These are phyloP conservation scores for Gynostemma pentaphyllum DNA, from an alignment of 306 rosid genomes.

Conservation along the genomic window DNA sequence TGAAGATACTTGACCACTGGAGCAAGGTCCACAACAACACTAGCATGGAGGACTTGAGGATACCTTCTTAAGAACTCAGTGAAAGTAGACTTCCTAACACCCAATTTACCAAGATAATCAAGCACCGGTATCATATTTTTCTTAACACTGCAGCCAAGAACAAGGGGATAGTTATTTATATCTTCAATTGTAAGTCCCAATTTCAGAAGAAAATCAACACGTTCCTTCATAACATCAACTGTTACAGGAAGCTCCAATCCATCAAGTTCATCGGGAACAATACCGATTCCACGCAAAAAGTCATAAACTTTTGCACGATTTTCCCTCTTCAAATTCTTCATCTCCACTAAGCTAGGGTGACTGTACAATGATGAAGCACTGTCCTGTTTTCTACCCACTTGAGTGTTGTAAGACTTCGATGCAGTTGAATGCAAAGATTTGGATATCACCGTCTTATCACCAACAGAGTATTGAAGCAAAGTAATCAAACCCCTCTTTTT, in stretches of 20 bases:
- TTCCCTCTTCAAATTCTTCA: conserved; percentile 50
- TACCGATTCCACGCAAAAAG: conserved; percentile 61
- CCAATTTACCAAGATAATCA: conserved; percentile 89
- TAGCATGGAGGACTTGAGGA: conserved; percentile 93
- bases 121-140: conserved; percentile 98
- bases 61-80: conserved; percentile 73
- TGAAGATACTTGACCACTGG: conserved; percentile 85
- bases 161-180: conserved; percentile 85
- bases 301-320: conserved; percentile 61
- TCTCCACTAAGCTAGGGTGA: conserved; percentile 76
- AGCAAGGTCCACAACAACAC: conserved; percentile 84
- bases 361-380: conserved; percentile 44
- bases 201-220: conserved; percentile 77
- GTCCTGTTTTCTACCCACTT: conserved; percentile 28
- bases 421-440: conserved; percentile 22
- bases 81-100: conserved; percentile 76
- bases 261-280: conserved; percentile 95
- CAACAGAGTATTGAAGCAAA: conserved; percentile 36
- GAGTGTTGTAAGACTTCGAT: conserved; percentile 18
- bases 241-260: conserved; percentile 96
- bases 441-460: conserved; percentile 29
- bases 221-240: conserved; percentile 84
- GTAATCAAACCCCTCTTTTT: conserved; percentile 39
- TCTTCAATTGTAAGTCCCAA: conserved; percentile 80
- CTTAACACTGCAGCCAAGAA: conserved; percentile 95